These are phyloP conservation scores for Trichophyton equinum DNA, from an alignment of 2,329 filamentous ascomycete species.

Conservation along the genomic window DNA sequence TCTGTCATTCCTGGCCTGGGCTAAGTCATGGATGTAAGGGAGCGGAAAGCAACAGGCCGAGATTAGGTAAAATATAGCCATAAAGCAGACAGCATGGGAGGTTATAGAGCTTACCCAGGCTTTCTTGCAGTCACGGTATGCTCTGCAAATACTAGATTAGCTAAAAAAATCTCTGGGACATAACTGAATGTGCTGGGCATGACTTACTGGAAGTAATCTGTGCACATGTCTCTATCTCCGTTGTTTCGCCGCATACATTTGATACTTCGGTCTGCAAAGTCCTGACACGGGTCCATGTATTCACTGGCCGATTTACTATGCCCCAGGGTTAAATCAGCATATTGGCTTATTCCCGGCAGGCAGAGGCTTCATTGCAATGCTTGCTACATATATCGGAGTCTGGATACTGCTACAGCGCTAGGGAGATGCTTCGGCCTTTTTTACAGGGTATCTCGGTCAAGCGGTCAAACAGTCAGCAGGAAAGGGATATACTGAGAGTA, in stretches of 20 bases:
- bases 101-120: slow-evolving; percentile 58
- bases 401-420: neutral
- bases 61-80: too few relatives aligned
- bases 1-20: neutral
- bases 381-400: neutral
- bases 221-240: slow-evolving; percentile 78
- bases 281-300: slow-evolving; percentile 91
- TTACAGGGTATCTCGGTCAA: too few relatives aligned
- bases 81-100: neutral
- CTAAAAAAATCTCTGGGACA: neutral
- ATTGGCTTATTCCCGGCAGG: neutral
- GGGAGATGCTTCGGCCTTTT: neutral
- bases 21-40: too few relatives aligned
- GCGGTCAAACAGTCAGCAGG: neutral
- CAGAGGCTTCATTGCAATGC: neutral
- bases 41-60: too few relatives aligned
- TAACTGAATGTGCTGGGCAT: neutral
- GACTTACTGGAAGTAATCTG: slow-evolving; percentile 86
- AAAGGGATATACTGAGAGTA: slow-evolving; percentile 5
- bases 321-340: neutral
- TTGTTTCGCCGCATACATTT: slow-evolving; percentile 79
- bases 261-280: slow-evolving; percentile 73
- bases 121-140: slow-evolving; percentile 90
- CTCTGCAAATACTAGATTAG: slow-evolving; percentile 42
- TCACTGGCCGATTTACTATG: slow-evolving; percentile 74